These are phyloP conservation scores for Teunomyces pallodes DNA, from an alignment of 805 yeast species.

Conservation along the genomic window DNA sequence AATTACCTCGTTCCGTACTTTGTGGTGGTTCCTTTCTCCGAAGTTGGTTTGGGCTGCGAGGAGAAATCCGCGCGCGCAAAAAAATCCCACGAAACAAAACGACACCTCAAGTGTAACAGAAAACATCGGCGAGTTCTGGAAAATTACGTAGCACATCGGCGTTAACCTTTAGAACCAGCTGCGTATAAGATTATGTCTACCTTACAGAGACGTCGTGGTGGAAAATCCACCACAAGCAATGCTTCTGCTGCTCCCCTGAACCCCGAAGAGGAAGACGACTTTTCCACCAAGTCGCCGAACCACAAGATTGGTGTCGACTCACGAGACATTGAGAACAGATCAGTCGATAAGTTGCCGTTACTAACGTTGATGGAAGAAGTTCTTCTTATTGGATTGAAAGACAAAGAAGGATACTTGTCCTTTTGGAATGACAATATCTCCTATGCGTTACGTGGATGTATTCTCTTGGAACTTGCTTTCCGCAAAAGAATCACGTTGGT, in stretches of 20 bases:
- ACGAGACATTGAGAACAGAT: slow-evolving; percentile 49
- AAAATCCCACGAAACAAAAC: neutral
- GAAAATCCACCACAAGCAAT: slow-evolving; percentile 21
- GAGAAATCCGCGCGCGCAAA: neutral
- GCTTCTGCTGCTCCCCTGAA: slow-evolving; percentile 17
- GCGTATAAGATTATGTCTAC: slow-evolving; percentile 4
- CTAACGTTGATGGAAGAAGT: slow-evolving; percentile 97
- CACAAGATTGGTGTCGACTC: slow-evolving; percentile 85
- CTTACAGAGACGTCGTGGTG: slow-evolving; percentile 77
- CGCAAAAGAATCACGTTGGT: slow-evolving; percentile 86
- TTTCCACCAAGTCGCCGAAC: slow-evolving; percentile 22
- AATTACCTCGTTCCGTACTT: neutral
- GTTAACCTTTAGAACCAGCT: neutral
- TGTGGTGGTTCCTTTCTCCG: too few species aligned
- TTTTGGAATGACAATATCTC: slow-evolving; percentile 99
- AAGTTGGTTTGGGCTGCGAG: neutral
- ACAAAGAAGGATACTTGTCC: slow-evolving; percentile 91
- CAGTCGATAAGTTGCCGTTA: slow-evolving; percentile 52
- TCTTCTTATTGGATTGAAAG: slow-evolving; percentile 86
- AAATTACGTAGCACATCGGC: too few species aligned
- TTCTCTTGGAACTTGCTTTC: slow-evolving; percentile 85
- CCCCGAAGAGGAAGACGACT: slow-evolving; percentile 26
- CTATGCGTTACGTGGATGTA: slow-evolving; percentile 93
- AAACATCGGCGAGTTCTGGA: too few species aligned
- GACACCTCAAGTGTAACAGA: neutral